Evolutionary conservation across 805 yeast species (phyloP).

Genomic region (Metschnikowia lochheadii): DNA sequence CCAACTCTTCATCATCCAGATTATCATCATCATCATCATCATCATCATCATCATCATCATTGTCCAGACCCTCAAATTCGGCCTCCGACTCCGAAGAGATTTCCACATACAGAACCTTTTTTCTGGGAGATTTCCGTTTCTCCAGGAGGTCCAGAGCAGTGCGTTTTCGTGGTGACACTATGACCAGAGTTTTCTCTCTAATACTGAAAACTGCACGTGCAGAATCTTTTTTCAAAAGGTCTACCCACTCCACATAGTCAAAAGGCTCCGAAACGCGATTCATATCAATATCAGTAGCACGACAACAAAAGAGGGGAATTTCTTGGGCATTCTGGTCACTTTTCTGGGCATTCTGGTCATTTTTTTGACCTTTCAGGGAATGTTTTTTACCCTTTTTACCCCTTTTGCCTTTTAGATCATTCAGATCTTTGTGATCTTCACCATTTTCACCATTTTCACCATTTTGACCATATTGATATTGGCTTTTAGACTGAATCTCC

Average conservation of each 20-base stretch:
- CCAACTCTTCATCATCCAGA: slow-evolving; percentile 3
- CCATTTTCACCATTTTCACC: no score
- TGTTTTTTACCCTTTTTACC: no score
- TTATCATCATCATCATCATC: no score
- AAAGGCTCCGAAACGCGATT: slow-evolving; percentile 32
- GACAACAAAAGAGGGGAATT: slow-evolving; percentile 27
- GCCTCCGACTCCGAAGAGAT: slow-evolving; percentile 4
- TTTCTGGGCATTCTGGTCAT: no score
- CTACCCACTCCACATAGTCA: slow-evolving; percentile 35
- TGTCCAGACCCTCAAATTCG: background rate
- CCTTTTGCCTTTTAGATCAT: no score
- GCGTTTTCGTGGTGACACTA: slow-evolving; percentile 14
- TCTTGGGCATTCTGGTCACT: no score
- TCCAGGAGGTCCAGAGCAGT: slow-evolving; percentile 4
- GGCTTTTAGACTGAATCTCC: slow-evolving; percentile 36
- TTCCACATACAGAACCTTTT: slow-evolving; percentile 2
- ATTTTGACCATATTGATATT: slow-evolving; percentile 18
- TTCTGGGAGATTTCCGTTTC: background rate
- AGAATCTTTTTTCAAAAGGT: slow-evolving; percentile 15
- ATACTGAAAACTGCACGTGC: slow-evolving; percentile 8
- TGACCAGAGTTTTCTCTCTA: slow-evolving; percentile 14
- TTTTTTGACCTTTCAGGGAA: no score
- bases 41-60: no score
- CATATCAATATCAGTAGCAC: slow-evolving; percentile 38
- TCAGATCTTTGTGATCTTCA: no score